Evolutionary conservation across 2,329 filamentous ascomycete species (phyloP).

Genomic region (Nemania diffusa): DNA sequence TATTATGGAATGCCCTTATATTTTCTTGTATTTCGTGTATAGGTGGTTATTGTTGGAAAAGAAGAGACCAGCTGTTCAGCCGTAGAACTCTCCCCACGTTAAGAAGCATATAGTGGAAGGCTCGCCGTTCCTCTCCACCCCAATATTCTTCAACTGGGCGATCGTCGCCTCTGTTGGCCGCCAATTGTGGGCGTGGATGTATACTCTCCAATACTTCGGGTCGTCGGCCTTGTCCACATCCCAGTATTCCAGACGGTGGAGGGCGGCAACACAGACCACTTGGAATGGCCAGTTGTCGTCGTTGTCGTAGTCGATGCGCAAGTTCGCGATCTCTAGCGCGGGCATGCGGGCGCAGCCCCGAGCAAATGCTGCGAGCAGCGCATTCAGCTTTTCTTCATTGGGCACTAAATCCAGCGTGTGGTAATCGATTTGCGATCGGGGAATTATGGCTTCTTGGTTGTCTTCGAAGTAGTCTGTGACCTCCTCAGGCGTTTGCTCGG

Average conservation of each 20-base stretch:
- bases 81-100: neutral
- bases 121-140: neutral
- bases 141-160: constrained; percentile 1
- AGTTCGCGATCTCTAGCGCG: neutral
- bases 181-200: neutral
- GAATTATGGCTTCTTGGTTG: neutral
- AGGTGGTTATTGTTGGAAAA: neutral
- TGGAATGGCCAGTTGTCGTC: neutral
- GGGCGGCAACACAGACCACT: neutral
- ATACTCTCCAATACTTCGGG: neutral
- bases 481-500: neutral
- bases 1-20: too few species aligned
- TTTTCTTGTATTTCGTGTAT: too few species aligned
- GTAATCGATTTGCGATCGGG: neutral
- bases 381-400: neutral
- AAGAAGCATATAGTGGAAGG: constrained; percentile 7
- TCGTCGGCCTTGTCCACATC: neutral
- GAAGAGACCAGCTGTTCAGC: constrained; percentile 1
- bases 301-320: neutral
- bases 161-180: constrained; percentile 1
- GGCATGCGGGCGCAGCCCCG: constrained; percentile 21
- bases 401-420: neutral
- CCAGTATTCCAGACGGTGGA: neutral
- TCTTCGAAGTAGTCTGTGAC: constrained; percentile 2
- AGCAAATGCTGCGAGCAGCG: constrained; percentile 12